Conservation (phyloP, 192 early-diverging fungal species). For the Coemansia sp. region DNA sequence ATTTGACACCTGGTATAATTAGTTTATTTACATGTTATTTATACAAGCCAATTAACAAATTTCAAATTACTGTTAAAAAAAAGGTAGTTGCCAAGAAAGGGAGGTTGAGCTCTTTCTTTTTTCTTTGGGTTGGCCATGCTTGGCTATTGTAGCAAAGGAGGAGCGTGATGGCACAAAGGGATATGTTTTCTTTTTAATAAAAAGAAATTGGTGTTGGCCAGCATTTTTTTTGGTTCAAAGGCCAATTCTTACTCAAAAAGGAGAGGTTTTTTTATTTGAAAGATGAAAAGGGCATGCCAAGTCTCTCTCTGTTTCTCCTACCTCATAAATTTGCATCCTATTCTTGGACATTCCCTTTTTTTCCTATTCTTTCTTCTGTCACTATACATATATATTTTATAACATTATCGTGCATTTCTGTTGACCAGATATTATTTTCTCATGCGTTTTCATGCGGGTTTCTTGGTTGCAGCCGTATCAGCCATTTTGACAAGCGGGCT, state of each 20-base stretch:
- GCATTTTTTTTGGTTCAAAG: neutral
- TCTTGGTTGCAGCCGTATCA: neutral
- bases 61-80: neutral
- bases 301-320: neutral
- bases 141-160: neutral
- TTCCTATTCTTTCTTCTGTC: constrained; percentile 4
- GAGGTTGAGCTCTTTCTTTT: neutral
- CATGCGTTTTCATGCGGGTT: neutral
- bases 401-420: constrained; percentile 20
- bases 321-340: neutral
- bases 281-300: neutral
- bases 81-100: neutral
- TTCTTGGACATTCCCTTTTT: neutral
- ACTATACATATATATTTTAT: neutral
- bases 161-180: neutral
- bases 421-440: constrained; percentile 25
- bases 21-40: too few species aligned
- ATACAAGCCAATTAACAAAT: too few species aligned
- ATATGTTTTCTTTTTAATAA: neutral
- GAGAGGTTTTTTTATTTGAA: too few species aligned
- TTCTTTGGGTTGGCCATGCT: neutral
- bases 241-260: neutral
- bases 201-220: neutral
- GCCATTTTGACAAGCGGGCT: neutral
- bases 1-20: neutral